Evolutionary conservation across 495 filamentous ascomycete genomes (phyloP), one percentile per base, ranked within the genome.

Genomic region (Penicillium desertorum): DNA sequence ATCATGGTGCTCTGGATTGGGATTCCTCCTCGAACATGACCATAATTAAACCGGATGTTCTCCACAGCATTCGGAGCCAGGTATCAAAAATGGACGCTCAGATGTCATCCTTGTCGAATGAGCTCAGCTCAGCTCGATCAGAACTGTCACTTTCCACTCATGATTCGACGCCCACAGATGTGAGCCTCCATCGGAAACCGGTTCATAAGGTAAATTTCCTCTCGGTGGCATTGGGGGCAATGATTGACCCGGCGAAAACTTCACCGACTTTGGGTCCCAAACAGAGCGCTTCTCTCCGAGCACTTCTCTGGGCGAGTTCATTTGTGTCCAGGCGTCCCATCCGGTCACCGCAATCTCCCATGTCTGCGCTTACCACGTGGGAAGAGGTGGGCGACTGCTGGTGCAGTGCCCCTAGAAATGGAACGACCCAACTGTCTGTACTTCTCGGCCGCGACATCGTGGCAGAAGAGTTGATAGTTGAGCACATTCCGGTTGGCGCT

Each of bases 351-450:
- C 62, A 63, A 19, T 60, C 62, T 1, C 69, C 74, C 2, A 42
- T 65, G 2, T 56, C 68, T 22, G 78, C 76, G 17, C 62, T 79
- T 16, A 46, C 53, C 4, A 53, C 70, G 1, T 80, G 79, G 79
- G 58, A 74, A 12, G 79, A 80, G 23, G 54, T 67, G 6, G 75
- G 73, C n/a, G 79, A 81, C 30, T 75, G 76, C 57, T 81, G 76
- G 77, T 82, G 79, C 57, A 71, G 63, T 34, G 65, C 65, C 25
- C 68, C 69, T 17, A 66, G 67, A 9, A 44, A 68, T 20, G 76
- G 75, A 5, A 68, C 71, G 42, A 52, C 75, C 6, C 79, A 82
- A 54, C 60, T 82, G 5, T 54, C 66, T 10, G 62, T 79, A 5
- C 32, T 60, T 1, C 65, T 80, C 0, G 61, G 68, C 6, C 70